A percentile compares a stretch with the other conserved stretches of the same genome.
These are phyloP conservation scores for Aspergillus sp. DNA, from an alignment of 2,329 filamentous ascomycete genomes.

Conservation along the genomic window DNA sequence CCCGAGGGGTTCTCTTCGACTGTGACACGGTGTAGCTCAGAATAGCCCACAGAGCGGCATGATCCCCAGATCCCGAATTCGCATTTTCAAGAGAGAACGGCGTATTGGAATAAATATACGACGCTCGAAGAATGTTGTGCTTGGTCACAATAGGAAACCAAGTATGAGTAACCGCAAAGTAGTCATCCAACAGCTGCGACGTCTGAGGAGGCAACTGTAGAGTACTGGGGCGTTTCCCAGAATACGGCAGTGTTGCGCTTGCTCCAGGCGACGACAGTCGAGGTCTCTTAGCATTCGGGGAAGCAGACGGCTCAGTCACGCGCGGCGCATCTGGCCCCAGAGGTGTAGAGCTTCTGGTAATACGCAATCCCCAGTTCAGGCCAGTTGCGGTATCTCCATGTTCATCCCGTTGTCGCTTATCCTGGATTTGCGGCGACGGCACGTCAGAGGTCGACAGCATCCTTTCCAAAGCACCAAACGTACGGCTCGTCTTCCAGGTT, in stretches of 20 bases:
- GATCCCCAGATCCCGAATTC: slow-evolving; percentile 29
- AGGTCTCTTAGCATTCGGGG: slow-evolving; percentile 18
- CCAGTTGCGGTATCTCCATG: slow-evolving; percentile 14
- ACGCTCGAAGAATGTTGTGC: slow-evolving; percentile 46
- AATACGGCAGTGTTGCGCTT: slow-evolving; percentile 2
- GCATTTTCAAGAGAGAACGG: slow-evolving; percentile 23
- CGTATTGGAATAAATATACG: slow-evolving; percentile 45
- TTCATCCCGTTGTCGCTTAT: slow-evolving; percentile 28
- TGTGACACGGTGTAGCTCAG: slow-evolving; percentile 34
- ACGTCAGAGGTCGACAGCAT: slow-evolving; percentile 29
- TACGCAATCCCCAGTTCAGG: slow-evolving; percentile 23
- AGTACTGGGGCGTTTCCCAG: slow-evolving; percentile 4
- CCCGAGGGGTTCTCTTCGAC: slow-evolving; percentile 11
- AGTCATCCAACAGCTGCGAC: slow-evolving; percentile 46
- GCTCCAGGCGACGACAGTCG: slow-evolving; percentile 13
- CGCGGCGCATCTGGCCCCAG: slow-evolving; percentile 21
- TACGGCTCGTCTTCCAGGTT: slow-evolving; percentile 35
- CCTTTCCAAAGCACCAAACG: slow-evolving; percentile 32
- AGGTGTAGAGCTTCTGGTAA: slow-evolving; percentile 19
- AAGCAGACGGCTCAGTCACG: slow-evolving; percentile 18
- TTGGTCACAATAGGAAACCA: slow-evolving; percentile 54
- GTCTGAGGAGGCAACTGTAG: slow-evolving; percentile 41
- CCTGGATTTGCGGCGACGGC: slow-evolving; percentile 9
- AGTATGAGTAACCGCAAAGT: slow-evolving; percentile 49
- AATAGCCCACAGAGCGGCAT: slow-evolving; percentile 37